A percentile compares a stretch with the other conserved stretches of the same genome.
Conservation (phyloP, 768 basidiomycete species). For the Phanerochaete sordida region DNA sequence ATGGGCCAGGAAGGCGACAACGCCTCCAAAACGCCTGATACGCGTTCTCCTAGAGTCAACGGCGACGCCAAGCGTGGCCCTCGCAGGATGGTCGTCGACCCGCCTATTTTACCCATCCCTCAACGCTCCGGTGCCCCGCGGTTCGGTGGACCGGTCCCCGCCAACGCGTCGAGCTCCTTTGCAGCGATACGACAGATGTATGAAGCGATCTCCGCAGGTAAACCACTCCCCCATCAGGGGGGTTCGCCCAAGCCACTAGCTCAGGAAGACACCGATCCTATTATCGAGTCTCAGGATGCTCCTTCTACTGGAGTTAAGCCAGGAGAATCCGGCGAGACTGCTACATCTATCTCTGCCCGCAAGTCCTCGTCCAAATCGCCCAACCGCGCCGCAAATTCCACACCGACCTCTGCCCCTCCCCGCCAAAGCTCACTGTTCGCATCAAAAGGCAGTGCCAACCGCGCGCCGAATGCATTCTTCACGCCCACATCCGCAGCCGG, state of each 20-base stretch:
- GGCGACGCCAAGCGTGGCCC: slow-evolving; percentile 3
- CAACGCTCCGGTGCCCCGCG: slow-evolving; percentile 33
- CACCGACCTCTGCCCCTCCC: neutral
- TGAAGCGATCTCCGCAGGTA: slow-evolving; percentile 7
- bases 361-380: neutral
- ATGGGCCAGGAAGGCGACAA: neutral
- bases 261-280: slow-evolving; percentile 1
- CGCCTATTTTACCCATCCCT: slow-evolving; percentile 21
- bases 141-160: slow-evolving; percentile 31
- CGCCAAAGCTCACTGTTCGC: slow-evolving; percentile 34
- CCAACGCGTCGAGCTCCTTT: neutral
- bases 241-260: neutral
- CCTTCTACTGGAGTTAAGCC: neutral
- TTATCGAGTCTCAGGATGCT: neutral
- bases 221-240: neutral
- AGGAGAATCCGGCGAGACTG: neutral
- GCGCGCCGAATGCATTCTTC: slow-evolving; percentile 65
- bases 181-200: slow-evolving; percentile 11
- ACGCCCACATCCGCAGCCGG: slow-evolving; percentile 31
- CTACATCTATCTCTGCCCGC: neutral
- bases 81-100: slow-evolving; percentile 7
- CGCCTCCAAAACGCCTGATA: neutral
- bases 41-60: slow-evolving; percentile 10
- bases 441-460: slow-evolving; percentile 44
- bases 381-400: neutral